These are phyloP conservation scores for Torrubiella hemipterigena DNA, from an alignment of 2,329 filamentous ascomycete genomes.

Conservation along the genomic window DNA sequence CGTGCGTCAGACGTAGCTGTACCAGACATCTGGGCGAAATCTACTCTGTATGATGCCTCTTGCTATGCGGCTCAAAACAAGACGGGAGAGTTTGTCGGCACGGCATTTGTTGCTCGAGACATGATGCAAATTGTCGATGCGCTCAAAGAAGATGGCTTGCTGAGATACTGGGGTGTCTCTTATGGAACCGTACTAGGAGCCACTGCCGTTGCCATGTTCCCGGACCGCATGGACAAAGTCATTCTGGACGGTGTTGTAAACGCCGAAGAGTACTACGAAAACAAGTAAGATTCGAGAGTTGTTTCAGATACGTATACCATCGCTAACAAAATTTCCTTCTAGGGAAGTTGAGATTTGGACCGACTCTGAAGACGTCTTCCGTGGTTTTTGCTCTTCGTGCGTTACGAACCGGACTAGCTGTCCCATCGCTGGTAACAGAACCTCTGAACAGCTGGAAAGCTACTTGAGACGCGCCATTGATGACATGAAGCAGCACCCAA, in stretches of 20 bases:
- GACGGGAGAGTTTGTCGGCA: constrained; percentile 5
- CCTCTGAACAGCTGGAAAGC: constrained; percentile 18
- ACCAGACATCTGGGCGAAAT: constrained; percentile 3
- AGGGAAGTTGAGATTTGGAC: constrained; percentile 12
- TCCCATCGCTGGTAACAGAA: constrained; percentile 5
- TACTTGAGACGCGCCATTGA: neutral
- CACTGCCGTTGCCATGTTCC: constrained; percentile 5
- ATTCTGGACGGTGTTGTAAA: constrained; percentile 11
- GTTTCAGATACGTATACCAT: constrained; percentile 6
- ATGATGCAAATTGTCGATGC: constrained; percentile 5
- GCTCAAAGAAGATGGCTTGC: constrained; percentile 3
- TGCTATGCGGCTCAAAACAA: constrained; percentile 2
- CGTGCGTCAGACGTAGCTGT: constrained; percentile 8
- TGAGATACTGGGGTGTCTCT: constrained; percentile 5
- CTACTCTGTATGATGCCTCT: neutral
- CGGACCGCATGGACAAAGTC: constrained; percentile 4
- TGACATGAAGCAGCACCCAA: neutral
- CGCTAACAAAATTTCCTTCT: neutral
- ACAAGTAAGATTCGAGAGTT: neutral
- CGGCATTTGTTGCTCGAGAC: constrained; percentile 5
- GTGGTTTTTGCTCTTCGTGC: constrained; percentile 14
- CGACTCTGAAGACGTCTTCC: constrained; percentile 15
- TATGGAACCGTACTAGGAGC: constrained; percentile 5
- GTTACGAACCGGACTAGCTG: constrained; percentile 13
- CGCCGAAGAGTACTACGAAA: constrained; percentile 15